phyloP scores from a whole-genome alignment of 768 basidiomycete species.

The Xerocomellus intermedius region DNA sequence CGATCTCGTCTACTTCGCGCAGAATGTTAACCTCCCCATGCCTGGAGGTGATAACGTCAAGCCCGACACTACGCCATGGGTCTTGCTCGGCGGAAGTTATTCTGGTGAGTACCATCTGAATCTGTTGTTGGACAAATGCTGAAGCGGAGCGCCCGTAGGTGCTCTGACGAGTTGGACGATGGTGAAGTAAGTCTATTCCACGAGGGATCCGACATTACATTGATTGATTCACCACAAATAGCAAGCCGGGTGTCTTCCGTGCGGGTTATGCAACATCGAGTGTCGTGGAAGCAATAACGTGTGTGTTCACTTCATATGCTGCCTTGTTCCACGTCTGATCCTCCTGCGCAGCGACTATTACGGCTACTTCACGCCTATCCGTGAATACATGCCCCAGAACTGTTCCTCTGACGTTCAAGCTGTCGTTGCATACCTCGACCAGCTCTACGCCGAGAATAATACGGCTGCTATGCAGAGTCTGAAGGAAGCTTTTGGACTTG shows the following conservation, averaged over 20 bases:
- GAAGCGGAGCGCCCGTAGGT: conserved; percentile 16
- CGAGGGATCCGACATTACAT: background rate
- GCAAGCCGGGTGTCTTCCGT: conserved; percentile 40
- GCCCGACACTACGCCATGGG: conserved; percentile 49
- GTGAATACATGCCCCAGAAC: conserved; percentile 64
- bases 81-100: conserved; percentile 44
- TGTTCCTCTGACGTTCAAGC: conserved; percentile 72
- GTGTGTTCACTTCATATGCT: conserved; percentile 12
- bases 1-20: conserved; percentile 67
- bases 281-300: conserved; percentile 46
- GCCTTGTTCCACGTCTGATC: background rate
- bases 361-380: conserved; percentile 70
- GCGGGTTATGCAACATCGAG: conserved; percentile 47
- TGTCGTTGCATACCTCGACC: conserved; percentile 60
- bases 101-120: conserved; percentile 20
- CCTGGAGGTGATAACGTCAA: conserved; percentile 59
- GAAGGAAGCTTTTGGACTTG: conserved; percentile 60
- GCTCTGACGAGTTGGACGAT: conserved; percentile 62
- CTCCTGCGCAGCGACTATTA: conserved; percentile 19
- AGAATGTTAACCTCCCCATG: conserved; percentile 65
- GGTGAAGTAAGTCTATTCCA: conserved; percentile 50
- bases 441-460: conserved; percentile 48
- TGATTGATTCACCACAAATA: conserved; percentile 14
- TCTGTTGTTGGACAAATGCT: background rate
- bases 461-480: conserved; percentile 47